Evolutionary conservation across 2,329 filamentous ascomycete genomes (phyloP).

Genomic region (Delphinella strobiligena): DNA sequence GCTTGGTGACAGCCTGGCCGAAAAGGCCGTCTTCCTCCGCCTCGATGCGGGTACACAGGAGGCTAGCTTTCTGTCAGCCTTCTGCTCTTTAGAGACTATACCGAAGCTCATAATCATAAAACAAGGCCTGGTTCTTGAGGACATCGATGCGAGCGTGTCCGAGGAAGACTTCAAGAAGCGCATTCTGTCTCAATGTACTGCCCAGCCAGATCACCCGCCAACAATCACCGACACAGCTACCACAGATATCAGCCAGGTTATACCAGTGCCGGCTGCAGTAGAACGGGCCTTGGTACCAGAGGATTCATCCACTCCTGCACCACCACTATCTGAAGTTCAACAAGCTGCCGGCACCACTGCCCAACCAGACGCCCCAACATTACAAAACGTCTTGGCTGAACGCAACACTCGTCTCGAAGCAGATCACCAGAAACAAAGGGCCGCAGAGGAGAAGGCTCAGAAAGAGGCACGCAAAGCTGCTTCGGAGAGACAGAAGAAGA

Average conservation of each 20-base stretch:
- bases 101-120: conserved; percentile 66
- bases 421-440: conserved; percentile 25
- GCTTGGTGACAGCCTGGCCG: conserved; percentile 36
- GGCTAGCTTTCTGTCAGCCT: conserved; percentile 67
- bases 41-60: conserved; percentile 64
- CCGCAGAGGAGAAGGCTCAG: conserved; percentile 37
- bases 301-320: neutral
- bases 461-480: conserved; percentile 31
- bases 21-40: conserved; percentile 57
- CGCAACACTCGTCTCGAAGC: conserved; percentile 4
- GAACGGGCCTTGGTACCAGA: neutral
- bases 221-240: neutral
- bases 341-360: neutral
- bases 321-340: neutral
- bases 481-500: conserved; percentile 25
- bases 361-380: neutral
- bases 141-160: conserved; percentile 7
- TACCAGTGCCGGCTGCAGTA: neutral
- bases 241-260: conserved; percentile 5
- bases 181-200: conserved; percentile 1
- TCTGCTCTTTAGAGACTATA: conserved; percentile 68
- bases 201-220: neutral
- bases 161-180: conserved; percentile 15
- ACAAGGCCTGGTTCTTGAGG: conserved; percentile 8
- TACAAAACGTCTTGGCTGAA: conserved; percentile 7